Conservation (phyloP, 441 rosid genomes). For the Theobroma grandiflorum region DNA sequence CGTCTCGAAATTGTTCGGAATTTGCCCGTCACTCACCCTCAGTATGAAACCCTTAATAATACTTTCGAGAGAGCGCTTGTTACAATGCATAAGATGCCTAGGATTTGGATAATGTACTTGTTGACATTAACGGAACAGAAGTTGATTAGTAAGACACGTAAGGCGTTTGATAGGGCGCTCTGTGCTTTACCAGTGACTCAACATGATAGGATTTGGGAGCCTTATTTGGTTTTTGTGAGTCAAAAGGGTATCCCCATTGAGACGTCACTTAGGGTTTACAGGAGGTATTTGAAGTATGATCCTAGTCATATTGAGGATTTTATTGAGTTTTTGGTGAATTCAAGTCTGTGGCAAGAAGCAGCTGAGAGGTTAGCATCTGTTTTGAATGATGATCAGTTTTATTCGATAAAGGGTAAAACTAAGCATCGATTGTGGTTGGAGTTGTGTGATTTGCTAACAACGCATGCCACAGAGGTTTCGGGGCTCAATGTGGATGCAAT, state of each 20-base stretch:
- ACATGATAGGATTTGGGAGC: slow-evolving; percentile 94
- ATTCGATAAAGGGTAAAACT: slow-evolving; percentile 84
- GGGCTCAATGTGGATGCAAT: slow-evolving; percentile 94
- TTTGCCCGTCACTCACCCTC: slow-evolving; percentile 70
- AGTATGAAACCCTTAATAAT: slow-evolving; percentile 77
- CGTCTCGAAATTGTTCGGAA: slow-evolving; percentile 80
- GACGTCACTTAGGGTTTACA: slow-evolving; percentile 88
- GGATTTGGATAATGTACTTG: slow-evolving; percentile 95
- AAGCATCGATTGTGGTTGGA: slow-evolving; percentile 93
- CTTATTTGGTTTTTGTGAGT: slow-evolving; percentile 81
- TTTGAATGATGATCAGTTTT: slow-evolving; percentile 83
- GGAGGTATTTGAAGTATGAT: slow-evolving; percentile 94
- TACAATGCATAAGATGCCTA: slow-evolving; percentile 96
- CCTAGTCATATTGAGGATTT: slow-evolving; percentile 89
- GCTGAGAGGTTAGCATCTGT: slow-evolving; percentile 88
- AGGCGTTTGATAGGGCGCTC: slow-evolving; percentile 82
- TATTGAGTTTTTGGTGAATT: slow-evolving; percentile 86
- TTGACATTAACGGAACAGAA: slow-evolving; percentile 67
- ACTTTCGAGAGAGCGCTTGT: slow-evolving; percentile 90
- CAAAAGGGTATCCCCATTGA: slow-evolving; percentile 89
- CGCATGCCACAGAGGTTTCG: slow-evolving; percentile 79
- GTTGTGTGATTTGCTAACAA: slow-evolving; percentile 84
- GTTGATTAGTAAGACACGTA: slow-evolving; percentile 61
- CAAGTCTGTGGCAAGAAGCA: slow-evolving; percentile 90
- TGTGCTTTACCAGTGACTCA: slow-evolving; percentile 94